Base-by-base conservation (phyloP, 1,284 basidiomycete genomes). In the Pseudozyma sp. region DNA sequence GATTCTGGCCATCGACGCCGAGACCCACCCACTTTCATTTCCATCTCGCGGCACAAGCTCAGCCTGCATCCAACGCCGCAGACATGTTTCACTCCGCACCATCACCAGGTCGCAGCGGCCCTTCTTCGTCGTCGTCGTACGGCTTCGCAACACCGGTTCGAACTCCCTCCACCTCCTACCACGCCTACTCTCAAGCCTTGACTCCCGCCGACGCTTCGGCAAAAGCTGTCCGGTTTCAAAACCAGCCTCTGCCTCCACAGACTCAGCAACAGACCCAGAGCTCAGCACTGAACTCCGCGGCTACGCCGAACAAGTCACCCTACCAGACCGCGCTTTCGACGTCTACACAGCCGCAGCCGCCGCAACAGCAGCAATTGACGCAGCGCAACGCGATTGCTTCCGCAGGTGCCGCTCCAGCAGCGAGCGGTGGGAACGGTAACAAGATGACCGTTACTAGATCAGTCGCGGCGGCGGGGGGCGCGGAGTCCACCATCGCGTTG, bases 161-260 rank as follows among this genome's bases (percentile, higher is more conserved):
- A 4, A 53, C 60, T 4, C 53, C 67, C 4, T 68, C 65, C 4
- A 61, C 65, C 2, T 68, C 50, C 16, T 55, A 55, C 44, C 47
- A 52, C 48, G 24, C 62, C 0, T 63, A 59, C 43, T 63, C 67
- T 19, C 67, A 69, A 35, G 67, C 60, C 13, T 48, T 69, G 44
- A 64, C 67, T 8, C 44, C 54, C 4, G 42, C 59, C 19, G 19
- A 54, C 33, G 55, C 49, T 2, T 54, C 64, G 1, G 51, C 58
- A n/a, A 73, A 68, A 54, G 61, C 53, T 14, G 70, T 73, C 11
- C 64, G 70, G 0, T 73, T 73, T 44, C 70, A 68, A 34, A 53
- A 43, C 17, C 70, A 73, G 54, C 65, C 70, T 11, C 56, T 60
- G 1, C 52, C 65, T 0, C 61, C 56, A 16, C 70, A 63, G 35